These are phyloP conservation scores for Microthlaspi erraticum DNA, from an alignment of 345 rosid genomes.

Conservation along the genomic window DNA sequence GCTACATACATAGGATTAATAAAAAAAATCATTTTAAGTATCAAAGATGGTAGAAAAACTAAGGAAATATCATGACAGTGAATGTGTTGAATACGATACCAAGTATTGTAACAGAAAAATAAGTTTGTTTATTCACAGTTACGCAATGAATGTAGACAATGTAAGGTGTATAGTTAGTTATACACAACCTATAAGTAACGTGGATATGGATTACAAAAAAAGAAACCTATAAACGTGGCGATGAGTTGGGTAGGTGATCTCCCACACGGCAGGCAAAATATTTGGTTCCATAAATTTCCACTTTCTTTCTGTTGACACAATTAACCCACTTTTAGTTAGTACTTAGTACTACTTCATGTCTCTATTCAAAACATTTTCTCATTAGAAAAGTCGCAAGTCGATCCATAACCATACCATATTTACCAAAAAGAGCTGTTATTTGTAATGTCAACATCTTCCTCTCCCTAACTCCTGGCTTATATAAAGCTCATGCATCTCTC, in stretches of 20 bases:
- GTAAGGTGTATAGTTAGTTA: background rate
- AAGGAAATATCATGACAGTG: too few species aligned
- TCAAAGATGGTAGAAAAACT: too few species aligned
- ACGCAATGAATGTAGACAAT: background rate
- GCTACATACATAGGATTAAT: too few species aligned
- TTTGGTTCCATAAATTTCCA: slow-evolving; percentile 23
- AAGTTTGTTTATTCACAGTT: background rate
- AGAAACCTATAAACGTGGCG: slow-evolving; percentile 25
- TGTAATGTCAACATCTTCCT: background rate
- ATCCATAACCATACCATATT: slow-evolving; percentile 25
- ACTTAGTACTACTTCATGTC: slow-evolving; percentile 7
- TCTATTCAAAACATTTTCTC: slow-evolving; percentile 10
- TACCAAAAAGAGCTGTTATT: background rate
- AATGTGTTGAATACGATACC: background rate
- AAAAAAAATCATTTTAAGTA: too few species aligned
- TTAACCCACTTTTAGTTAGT: slow-evolving; percentile 11
- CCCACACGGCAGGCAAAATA: slow-evolving; percentile 44
- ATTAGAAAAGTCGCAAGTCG: slow-evolving; percentile 26
- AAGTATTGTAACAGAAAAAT: background rate
- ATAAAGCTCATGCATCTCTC: slow-evolving; percentile 10
- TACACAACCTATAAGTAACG: slow-evolving; percentile 23
- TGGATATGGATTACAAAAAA: background rate
- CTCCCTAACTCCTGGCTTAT: slow-evolving; percentile 7
- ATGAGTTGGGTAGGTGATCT: slow-evolving; percentile 22
- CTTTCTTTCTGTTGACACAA: slow-evolving; percentile 14